Conservation (phyloP, 2,329 filamentous ascomycete species). For the Emergomyces pasteurianus region DNA sequence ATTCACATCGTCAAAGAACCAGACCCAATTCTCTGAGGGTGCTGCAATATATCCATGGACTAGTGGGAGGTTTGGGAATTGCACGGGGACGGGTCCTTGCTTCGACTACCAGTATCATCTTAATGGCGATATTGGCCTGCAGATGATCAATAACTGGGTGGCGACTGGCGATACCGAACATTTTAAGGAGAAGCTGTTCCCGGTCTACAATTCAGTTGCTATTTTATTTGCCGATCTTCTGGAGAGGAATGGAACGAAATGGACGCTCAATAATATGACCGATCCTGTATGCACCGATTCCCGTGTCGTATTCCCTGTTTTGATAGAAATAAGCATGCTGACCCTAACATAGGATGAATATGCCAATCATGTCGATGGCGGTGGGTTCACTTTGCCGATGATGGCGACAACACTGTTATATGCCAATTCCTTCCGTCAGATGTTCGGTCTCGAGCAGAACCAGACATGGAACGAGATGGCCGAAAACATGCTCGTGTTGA, state of each 20-base stretch:
- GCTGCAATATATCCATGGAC: conserved; percentile 59
- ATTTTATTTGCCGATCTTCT: conserved; percentile 50
- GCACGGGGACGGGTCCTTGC: conserved; percentile 51
- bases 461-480: conserved; percentile 47
- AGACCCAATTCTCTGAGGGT: conserved; percentile 43
- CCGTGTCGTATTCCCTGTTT: not conserved
- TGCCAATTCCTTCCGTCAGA: conserved; percentile 45
- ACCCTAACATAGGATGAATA: conserved; percentile 44
- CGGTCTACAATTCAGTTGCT: conserved; percentile 53
- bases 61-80: conserved; percentile 54
- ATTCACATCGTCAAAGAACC: conserved; percentile 47
- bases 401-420: conserved; percentile 44
- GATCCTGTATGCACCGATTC: conserved; percentile 45
- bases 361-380: conserved; percentile 54
- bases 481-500: conserved; percentile 44
- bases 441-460: conserved; percentile 45
- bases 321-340: conserved; percentile 1
- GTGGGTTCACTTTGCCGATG: conserved; percentile 56
- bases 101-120: conserved; percentile 63
- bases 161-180: conserved; percentile 46
- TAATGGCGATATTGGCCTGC: conserved; percentile 56
- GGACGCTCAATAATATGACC: conserved; percentile 52
- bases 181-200: conserved; percentile 46
- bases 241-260: conserved; percentile 45
- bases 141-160: conserved; percentile 49